These are phyloP conservation scores for Leccinellum rugosiceps DNA, from an alignment of 768 basidiomycete species.

Conservation along the genomic window DNA sequence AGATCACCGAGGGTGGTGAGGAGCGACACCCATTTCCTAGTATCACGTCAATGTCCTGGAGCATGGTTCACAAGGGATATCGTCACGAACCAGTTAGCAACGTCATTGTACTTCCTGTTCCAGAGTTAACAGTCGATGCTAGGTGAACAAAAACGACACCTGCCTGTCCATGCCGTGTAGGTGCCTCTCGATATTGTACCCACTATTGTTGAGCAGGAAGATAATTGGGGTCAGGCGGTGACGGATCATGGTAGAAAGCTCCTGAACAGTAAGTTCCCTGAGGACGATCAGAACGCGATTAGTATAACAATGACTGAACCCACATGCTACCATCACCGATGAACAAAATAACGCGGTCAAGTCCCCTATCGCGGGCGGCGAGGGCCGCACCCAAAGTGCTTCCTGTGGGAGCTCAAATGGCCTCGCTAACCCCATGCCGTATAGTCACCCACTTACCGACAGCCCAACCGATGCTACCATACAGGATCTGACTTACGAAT, in stretches of 20 bases:
- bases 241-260: conserved; percentile 80
- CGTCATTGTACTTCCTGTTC: conserved; percentile 78
- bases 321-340: conserved; percentile 82
- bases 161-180: conserved; percentile 63
- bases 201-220: conserved; percentile 77
- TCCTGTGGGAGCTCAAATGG: conserved; percentile 31
- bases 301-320: conserved; percentile 23
- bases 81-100: conserved; percentile 58
- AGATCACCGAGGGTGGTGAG: conserved; percentile 58
- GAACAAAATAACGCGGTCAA: conserved; percentile 76
- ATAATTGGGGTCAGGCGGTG: conserved; percentile 74
- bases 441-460: conserved; percentile 47
- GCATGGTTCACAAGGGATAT: neutral
- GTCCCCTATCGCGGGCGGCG: conserved; percentile 62
- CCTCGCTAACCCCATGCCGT: neutral
- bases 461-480: conserved; percentile 92
- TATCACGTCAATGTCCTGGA: neutral
- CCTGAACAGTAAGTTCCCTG: conserved; percentile 78
- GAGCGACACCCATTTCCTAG: conserved; percentile 62
- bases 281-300: conserved; percentile 5
- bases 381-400: conserved; percentile 76
- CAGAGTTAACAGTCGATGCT: neutral
- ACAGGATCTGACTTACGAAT: conserved; percentile 75
- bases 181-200: conserved; percentile 85
- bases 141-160: neutral